Conservation (phyloP, 1,139 yeast genomes). For the Arxiozyma slooffiae region DNA sequence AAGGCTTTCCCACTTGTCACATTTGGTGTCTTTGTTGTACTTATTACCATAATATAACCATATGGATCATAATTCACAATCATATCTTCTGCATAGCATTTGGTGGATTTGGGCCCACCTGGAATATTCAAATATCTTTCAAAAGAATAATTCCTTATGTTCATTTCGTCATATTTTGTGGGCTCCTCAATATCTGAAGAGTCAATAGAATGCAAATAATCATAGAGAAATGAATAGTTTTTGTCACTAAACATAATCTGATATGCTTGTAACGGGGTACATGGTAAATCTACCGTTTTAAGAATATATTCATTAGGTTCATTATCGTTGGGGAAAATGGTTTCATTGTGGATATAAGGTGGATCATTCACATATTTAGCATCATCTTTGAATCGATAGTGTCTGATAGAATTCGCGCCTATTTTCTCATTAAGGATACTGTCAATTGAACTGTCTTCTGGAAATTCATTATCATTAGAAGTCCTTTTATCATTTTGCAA, state of each 20-base stretch:
- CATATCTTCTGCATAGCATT: slow-evolving; percentile 62
- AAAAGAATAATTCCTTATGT: slow-evolving; percentile 64
- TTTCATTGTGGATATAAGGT: slow-evolving; percentile 41
- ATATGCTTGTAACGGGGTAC: slow-evolving; percentile 74
- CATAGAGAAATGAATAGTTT: slow-evolving; percentile 34
- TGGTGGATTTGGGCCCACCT: slow-evolving; percentile 91
- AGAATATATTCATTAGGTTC: slow-evolving; percentile 42
- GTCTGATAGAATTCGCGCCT: neutral
- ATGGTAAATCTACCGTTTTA: slow-evolving; percentile 49
- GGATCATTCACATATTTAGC: slow-evolving; percentile 18
- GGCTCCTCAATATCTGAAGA: slow-evolving; percentile 32
- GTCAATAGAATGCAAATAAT: slow-evolving; percentile 5
- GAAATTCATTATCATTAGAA: slow-evolving; percentile 2
- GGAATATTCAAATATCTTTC: slow-evolving; percentile 72
- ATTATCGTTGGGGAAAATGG: slow-evolving; percentile 38
- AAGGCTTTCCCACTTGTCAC: slow-evolving; percentile 90
- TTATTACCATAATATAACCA: slow-evolving; percentile 49
- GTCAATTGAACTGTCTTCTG: slow-evolving; percentile 3
- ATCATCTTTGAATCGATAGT: slow-evolving; percentile 28
- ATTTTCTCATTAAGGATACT: neutral
- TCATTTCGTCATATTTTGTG: slow-evolving; percentile 57
- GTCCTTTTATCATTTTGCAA: slow-evolving; percentile 10
- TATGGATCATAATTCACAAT: slow-evolving; percentile 53
- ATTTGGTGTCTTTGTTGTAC: slow-evolving; percentile 76
- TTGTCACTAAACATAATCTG: slow-evolving; percentile 57